phyloP scores from a whole-genome alignment of 768 basidiomycete species.

The Panaeolus papilionaceus region DNA sequence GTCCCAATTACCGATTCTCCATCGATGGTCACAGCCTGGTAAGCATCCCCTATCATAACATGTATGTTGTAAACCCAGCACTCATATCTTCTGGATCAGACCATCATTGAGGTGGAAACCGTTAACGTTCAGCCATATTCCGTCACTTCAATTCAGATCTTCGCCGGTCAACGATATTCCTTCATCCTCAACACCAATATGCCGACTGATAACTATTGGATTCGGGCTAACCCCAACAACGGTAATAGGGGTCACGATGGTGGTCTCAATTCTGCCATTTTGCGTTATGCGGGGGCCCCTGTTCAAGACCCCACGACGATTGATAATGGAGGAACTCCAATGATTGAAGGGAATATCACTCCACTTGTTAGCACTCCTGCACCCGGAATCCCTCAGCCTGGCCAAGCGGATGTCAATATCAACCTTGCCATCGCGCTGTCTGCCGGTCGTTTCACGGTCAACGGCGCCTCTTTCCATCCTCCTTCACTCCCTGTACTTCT shows the following conservation, averaged over 20 bases:
- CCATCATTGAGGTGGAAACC: conserved; percentile 60
- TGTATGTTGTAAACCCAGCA: conserved; percentile 34
- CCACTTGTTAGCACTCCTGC: conserved; percentile 24
- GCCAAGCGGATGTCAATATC: conserved; percentile 10
- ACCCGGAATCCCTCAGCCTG: neutral
- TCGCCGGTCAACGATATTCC: conserved; percentile 38
- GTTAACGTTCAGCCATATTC: conserved; percentile 45
- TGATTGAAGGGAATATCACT: conserved; percentile 10
- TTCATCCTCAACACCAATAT: conserved; percentile 52
- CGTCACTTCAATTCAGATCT: conserved; percentile 52
- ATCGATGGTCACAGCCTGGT: conserved; percentile 46
- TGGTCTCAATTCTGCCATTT: conserved; percentile 42
- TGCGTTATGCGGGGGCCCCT: conserved; percentile 42
- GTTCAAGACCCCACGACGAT: conserved; percentile 34
- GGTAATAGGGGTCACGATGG: conserved; percentile 23
- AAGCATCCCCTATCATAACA: conserved; percentile 40
- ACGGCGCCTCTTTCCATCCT: conserved; percentile 31
- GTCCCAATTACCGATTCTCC: conserved; percentile 46
- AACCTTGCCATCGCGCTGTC: conserved; percentile 19
- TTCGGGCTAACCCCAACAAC: conserved; percentile 39
- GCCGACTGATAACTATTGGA: conserved; percentile 57
- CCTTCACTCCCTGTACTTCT: conserved; percentile 49
- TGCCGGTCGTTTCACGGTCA: conserved; percentile 35
- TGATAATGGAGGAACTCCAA: conserved; percentile 30
- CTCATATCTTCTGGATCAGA: conserved; percentile 31